Evolutionary conservation across 2,329 filamentous ascomycete species (phyloP).

Genomic region (Aspergillus tanneri): DNA sequence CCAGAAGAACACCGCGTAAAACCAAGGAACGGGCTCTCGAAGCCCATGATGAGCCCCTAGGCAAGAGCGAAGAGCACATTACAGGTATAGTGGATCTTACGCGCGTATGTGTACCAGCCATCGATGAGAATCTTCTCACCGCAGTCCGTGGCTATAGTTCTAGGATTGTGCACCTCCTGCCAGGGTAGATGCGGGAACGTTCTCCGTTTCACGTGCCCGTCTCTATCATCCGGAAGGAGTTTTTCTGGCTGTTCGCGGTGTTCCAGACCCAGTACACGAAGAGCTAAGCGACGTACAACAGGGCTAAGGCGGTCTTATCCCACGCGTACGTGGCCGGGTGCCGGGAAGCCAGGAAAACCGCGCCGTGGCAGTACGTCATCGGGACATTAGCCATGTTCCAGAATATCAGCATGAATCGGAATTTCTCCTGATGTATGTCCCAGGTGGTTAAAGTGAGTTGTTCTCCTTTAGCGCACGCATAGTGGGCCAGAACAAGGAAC

Average conservation of each 20-base stretch:
- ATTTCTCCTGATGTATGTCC: constrained; percentile 97
- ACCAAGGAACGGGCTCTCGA: constrained; percentile 80
- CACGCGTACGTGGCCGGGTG: constrained; percentile 71
- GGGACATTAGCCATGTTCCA: constrained; percentile 94
- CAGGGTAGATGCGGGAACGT: constrained; percentile 86
- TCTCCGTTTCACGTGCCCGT: constrained; percentile 68
- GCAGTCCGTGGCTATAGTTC: constrained; percentile 67
- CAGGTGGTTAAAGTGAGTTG: constrained; percentile 85
- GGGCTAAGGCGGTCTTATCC: constrained; percentile 63
- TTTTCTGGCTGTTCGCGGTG: constrained; percentile 88
- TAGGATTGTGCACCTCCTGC: constrained; percentile 75
- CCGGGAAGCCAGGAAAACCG: constrained; percentile 81
- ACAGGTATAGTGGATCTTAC: constrained; percentile 78
- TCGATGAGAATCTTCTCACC: constrained; percentile 76
- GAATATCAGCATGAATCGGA: constrained; percentile 96
- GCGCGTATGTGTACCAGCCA: constrained; percentile 78
- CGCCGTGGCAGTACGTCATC: constrained; percentile 88
- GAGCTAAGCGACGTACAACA: constrained; percentile 67
- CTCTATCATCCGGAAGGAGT: constrained; percentile 78
- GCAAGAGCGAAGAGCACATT: constrained; percentile 73
- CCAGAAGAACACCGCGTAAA: constrained; percentile 78
- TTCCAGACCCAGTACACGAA: constrained; percentile 91
- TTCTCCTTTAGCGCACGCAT: constrained; percentile 86
- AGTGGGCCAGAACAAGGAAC: constrained; percentile 86
- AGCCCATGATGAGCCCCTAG: constrained; percentile 78